Evolutionary conservation across 768 basidiomycete species (phyloP).

Genomic region (Phlegmacium glaucopus): DNA sequence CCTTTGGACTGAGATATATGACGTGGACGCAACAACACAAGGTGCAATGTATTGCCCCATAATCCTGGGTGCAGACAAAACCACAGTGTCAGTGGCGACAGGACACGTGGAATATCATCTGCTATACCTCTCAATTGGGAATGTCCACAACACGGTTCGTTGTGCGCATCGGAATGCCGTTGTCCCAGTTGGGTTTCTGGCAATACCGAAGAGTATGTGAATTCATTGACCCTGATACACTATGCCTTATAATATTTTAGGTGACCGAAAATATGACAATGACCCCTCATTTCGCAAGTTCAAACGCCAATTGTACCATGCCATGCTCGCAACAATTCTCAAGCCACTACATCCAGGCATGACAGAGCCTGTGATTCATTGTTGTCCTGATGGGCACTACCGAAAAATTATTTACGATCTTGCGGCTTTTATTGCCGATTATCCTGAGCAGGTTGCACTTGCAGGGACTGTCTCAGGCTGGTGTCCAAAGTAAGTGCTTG

Average conservation of each 20-base stretch:
- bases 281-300: slow-evolving; percentile 23
- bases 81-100: slow-evolving; percentile 12
- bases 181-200: slow-evolving; percentile 1
- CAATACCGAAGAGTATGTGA: slow-evolving; percentile 5
- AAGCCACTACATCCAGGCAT: slow-evolving; percentile 21
- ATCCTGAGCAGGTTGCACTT: slow-evolving; percentile 29
- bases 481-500: slow-evolving; percentile 9
- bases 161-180: slow-evolving; percentile 3
- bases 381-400: slow-evolving; percentile 29
- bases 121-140: slow-evolving; percentile 10
- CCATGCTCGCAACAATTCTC: slow-evolving; percentile 20
- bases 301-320: slow-evolving; percentile 26
- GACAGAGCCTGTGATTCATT: slow-evolving; percentile 20
- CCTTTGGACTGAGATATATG: background rate
- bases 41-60: slow-evolving; percentile 13
- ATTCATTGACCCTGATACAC: background rate
- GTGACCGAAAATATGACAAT: slow-evolving; percentile 7
- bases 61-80: no score
- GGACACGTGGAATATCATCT: slow-evolving; percentile 12
- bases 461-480: slow-evolving; percentile 28
- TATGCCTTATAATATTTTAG: background rate
- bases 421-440: slow-evolving; percentile 29
- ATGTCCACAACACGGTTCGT: slow-evolving; percentile 9
- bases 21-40: background rate
- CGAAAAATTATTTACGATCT: slow-evolving; percentile 24